These are phyloP conservation scores for Lactuca sativa DNA, from an alignment of 129 eudicot genomes.

Conservation along the genomic window DNA sequence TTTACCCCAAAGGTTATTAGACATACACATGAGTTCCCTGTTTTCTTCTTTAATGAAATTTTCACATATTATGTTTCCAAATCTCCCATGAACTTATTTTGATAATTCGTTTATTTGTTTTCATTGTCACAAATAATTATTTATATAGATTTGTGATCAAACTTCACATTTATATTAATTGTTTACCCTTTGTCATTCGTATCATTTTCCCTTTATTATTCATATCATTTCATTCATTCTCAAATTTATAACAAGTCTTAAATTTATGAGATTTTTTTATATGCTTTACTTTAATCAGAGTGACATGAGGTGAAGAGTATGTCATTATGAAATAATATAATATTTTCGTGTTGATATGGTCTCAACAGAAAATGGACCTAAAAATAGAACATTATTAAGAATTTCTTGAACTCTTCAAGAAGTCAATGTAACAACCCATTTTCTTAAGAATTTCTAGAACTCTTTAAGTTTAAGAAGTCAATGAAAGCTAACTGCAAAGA, in stretches of 20 bases:
- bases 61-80: background rate
- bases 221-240: too few relatives aligned
- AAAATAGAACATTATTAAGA: background rate
- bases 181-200: too few relatives aligned
- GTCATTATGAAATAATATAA: too few relatives aligned
- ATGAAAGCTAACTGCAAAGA: background rate
- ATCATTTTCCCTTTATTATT: too few relatives aligned
- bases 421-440: too few relatives aligned
- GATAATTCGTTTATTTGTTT: background rate
- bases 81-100: background rate
- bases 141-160: background rate
- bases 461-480: too few relatives aligned
- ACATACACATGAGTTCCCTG: constrained; percentile 9
- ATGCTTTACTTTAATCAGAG: too few relatives aligned
- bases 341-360: too few relatives aligned
- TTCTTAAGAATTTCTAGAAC: background rate
- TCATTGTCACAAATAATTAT: background rate
- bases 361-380: background rate
- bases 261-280: too few relatives aligned
- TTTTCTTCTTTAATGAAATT: background rate
- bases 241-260: too few relatives aligned
- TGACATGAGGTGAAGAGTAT: too few relatives aligned
- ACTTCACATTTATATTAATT: too few relatives aligned
- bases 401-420: background rate
- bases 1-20: constrained; percentile 8